Base-by-base conservation (phyloP, 2,329 filamentous ascomycete species). In the Fusarium circinatum region DNA sequence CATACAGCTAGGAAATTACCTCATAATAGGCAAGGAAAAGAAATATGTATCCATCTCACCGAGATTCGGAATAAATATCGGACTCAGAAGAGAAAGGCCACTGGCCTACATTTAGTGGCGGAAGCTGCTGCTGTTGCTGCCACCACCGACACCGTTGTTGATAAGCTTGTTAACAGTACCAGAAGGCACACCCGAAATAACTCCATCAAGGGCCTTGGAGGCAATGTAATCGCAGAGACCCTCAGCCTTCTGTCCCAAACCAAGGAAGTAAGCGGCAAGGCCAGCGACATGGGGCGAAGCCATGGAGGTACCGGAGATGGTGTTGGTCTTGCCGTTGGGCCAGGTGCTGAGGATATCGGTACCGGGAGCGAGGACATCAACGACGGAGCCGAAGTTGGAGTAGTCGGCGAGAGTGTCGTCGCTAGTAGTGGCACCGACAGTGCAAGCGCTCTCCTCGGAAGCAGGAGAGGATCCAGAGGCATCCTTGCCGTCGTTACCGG, bases 311-410 rank as follows among this genome's bases (percentile, higher is more conserved):
- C 85, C 85, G 9, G 84, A 82, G 82, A 88, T 63, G 80, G 84
- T 73, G 54, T 77, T 78, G 28, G 80, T 82, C 57, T 70, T 83
- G 73, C 81, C 78, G 32, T 84, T 83, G 59, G 82, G 84, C 85
- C 85, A 89, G 17, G 89, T 82, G 67, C 84, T 87, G 10, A 85
- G 76, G 57, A 89, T 82, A 62, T 78, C 76, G 17, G 81, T 80
- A 24, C 88, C 88, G 6, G 87, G 87, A 6, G 87, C 88, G 44
- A 86, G 86, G 72, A 89, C 80, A 67, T 89, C 86, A 54, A 89
- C 83, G 36, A 84, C 45, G 32, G 77, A 63, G 62, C 88, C 88
- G 57, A 82, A 88, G 84, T 89, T 89, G 78, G 87, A 89, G 82
- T 84, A 89, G 52, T 77, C 79, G 34, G 88, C 82, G 39, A 83